Percentiles rank a stretch among this genome's conserved stretches.
These are phyloP conservation scores for Colletotrichum phormii DNA, from an alignment of 2,329 filamentous ascomycete species.

Conservation along the genomic window DNA sequence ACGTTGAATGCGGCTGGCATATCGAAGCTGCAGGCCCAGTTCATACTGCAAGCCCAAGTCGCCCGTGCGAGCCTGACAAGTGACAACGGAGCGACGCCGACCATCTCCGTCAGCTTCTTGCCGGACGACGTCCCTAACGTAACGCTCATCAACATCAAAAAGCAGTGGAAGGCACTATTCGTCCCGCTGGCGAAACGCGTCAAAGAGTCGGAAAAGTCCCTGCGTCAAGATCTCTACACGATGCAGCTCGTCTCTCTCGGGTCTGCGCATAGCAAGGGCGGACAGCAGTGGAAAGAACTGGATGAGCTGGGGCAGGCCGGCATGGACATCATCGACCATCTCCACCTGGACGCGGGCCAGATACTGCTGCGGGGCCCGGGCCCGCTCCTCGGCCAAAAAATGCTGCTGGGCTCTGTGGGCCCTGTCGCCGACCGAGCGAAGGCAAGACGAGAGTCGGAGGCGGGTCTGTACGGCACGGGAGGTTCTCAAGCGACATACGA, in stretches of 20 bases:
- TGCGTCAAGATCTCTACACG: neutral
- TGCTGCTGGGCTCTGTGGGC: neutral
- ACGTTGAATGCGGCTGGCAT: neutral
- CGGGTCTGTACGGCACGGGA: neutral
- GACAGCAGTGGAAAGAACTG: neutral
- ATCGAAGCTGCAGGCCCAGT: neutral
- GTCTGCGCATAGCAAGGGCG: neutral
- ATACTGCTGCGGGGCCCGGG: neutral
- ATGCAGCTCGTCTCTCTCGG: neutral
- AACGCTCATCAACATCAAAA: neutral
- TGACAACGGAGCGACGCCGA: constrained; percentile 2
- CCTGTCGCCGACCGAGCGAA: neutral
- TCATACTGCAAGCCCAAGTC: neutral
- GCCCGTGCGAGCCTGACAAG: neutral
- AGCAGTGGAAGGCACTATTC: neutral
- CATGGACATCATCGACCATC: constrained; percentile 9
- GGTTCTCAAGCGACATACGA: neutral
- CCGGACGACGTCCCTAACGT: neutral
- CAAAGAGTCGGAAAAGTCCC: neutral
- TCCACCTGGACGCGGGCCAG: neutral
- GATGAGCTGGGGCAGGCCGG: neutral
- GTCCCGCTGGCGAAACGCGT: neutral
- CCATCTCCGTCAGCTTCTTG: neutral
- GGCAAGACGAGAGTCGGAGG: neutral
- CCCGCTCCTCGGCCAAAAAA: neutral